phyloP scores from a whole-genome alignment of 257 asterid species.

The Solanum pimpinellifolium region DNA sequence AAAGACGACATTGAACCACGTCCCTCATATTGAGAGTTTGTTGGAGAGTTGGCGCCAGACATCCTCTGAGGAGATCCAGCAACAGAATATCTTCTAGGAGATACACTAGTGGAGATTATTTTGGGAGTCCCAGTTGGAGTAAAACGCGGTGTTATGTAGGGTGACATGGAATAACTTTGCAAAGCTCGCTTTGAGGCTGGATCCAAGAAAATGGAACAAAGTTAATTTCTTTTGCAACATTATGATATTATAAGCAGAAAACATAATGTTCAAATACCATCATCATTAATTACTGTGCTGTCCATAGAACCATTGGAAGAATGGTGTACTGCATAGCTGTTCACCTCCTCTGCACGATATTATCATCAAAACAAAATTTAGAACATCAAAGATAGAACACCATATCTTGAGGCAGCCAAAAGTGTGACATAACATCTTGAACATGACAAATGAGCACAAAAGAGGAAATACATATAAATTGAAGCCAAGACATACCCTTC shows the following conservation, averaged over 20 bases:
- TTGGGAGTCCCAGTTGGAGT: constrained; percentile 79
- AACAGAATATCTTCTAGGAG: constrained; percentile 78
- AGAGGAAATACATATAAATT: not conserved
- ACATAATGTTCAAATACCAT: constrained; percentile 34
- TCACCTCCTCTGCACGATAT: constrained; percentile 39
- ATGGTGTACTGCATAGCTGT: constrained; percentile 37
- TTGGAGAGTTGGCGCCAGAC: constrained; percentile 58
- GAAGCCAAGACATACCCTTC: constrained; percentile 33
- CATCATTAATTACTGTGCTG: constrained; percentile 30
- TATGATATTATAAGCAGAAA: not conserved
- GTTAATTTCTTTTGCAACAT: not conserved
- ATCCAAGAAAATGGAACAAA: not conserved
- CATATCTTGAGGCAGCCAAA: not conserved
- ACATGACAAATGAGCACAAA: not conserved
- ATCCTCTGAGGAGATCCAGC: constrained; percentile 62
- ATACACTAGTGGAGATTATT: constrained; percentile 46
- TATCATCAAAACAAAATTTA: not conserved
- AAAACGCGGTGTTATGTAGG: constrained; percentile 61
- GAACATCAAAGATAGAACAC: not conserved
- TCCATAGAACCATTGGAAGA: constrained; percentile 43
- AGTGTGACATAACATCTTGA: not conserved
- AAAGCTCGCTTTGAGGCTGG: constrained; percentile 50
- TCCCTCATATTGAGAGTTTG: constrained; percentile 31
- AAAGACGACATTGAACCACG: constrained; percentile 70
- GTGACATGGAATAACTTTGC: constrained; percentile 36